These are phyloP conservation scores for Isabelozyma gotoi DNA, from an alignment of 805 yeast species.

Conservation along the genomic window DNA sequence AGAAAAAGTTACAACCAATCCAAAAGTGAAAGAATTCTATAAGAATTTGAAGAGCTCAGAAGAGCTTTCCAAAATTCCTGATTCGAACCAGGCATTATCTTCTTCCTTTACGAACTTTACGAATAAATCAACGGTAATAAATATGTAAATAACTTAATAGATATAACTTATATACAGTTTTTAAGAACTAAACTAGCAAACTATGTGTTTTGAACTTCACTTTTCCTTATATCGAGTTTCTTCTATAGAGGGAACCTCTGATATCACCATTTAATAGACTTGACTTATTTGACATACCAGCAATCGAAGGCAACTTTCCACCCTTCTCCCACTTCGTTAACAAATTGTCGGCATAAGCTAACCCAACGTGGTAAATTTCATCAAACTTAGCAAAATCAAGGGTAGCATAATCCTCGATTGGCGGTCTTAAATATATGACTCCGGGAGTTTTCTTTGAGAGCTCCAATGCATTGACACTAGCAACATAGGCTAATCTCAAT, in stretches of 20 bases:
- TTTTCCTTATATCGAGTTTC: constrained; percentile 56
- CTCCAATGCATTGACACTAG: constrained; percentile 91
- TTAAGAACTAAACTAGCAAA: too few species aligned
- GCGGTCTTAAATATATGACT: constrained; percentile 87
- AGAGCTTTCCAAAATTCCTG: constrained; percentile 10
- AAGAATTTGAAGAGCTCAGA: constrained; percentile 40
- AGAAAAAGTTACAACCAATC: constrained; percentile 65
- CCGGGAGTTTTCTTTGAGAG: constrained; percentile 82
- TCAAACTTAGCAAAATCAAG: constrained; percentile 90
- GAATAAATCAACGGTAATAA: neutral
- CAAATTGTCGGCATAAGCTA: constrained; percentile 62
- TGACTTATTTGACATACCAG: constrained; percentile 42
- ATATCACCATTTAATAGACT: constrained; percentile 9
- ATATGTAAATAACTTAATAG: neutral
- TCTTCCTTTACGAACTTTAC: neutral
- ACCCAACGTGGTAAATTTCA: constrained; percentile 82
- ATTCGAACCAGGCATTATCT: neutral
- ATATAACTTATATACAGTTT: constrained; percentile 17
- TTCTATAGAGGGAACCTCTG: constrained; percentile 40
- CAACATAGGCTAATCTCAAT: constrained; percentile 87
- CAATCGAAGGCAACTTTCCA: constrained; percentile 60
- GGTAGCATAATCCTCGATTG: constrained; percentile 88
- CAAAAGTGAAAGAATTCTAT: constrained; percentile 72
- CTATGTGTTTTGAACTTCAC: neutral
- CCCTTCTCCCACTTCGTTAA: constrained; percentile 52